Base-by-base conservation (phyloP, 1,284 basidiomycete genomes). In the Leucoagaricus sp. region DNA sequence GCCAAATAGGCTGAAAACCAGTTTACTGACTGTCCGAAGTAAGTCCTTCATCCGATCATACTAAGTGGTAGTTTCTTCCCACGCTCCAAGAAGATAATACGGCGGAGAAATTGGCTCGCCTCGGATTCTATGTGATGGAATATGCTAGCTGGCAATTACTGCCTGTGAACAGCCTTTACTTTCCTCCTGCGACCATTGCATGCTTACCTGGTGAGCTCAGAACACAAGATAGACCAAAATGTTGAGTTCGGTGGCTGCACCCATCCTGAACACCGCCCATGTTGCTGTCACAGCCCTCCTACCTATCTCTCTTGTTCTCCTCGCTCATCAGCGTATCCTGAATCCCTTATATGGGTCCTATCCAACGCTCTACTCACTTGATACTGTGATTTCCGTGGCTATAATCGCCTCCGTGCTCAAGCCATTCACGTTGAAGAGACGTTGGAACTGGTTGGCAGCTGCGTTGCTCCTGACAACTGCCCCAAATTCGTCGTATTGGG, bases 401-500 rank as follows among this genome's bases (percentile, higher is more conserved):
- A 61, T 69, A 29, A 33, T 74, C 9, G 58, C 69, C 15, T 69
- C 75, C 23, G 64, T 67, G 15, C 28, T 72, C 25, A 67, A 69
- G 13, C 74, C 75, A 1, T 63, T 71, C 52, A 60, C 46, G 29
- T 58, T 75, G 17, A 62, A 69, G 10, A 56, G 55, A 6, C 65
- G 64, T 17, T 60, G 61, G 47, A 70, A 64, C 48, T 66, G 71
- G 47, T 62, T 82, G 10, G 68, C 71, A 41, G 71, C 80, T 12
- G 82, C 79, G 17, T 53, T 75, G 2, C 64, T 81, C 28, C 67
- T 87, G n/a, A 75, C 78, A 55, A 64, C 76, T 31, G 76, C 86
- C 40, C 86, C 90, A 1, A 76, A 82, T 60, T 75, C 82, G 12
- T 80, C 82, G 9, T 88, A 89, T 62, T 87, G 82, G 79, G 70